Percentiles rank a stretch among this genome's conserved stretches.
Conservation (phyloP, 2,329 filamentous ascomycete genomes). For the Capronia epimyces region DNA sequence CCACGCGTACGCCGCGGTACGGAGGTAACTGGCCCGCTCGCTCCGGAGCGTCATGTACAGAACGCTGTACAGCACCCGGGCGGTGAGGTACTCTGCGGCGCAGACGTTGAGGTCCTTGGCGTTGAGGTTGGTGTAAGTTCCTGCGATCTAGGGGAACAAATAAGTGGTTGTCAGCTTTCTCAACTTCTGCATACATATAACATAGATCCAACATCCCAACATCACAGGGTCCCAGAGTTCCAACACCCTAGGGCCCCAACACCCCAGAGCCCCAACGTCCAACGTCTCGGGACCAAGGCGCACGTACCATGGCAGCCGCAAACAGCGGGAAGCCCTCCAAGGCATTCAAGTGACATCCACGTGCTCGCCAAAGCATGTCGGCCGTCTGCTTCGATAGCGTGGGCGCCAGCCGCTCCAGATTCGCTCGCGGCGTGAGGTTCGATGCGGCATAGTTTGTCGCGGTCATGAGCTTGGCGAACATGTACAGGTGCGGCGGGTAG, state of each 20-base stretch:
- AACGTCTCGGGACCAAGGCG: background rate
- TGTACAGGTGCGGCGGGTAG: conserved; percentile 33
- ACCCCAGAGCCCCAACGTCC: too few relatives aligned
- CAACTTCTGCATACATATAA: too few relatives aligned
- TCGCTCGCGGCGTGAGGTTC: conserved; percentile 34
- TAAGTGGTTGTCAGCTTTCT: too few relatives aligned
- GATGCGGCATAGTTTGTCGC: conserved; percentile 31
- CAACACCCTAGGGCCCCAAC: too few relatives aligned
- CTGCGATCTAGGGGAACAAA: conserved; percentile 29
- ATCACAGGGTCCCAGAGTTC: too few relatives aligned
- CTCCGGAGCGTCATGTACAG: conserved; percentile 34
- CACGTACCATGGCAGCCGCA: conserved; percentile 34
- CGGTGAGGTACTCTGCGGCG: conserved; percentile 33
- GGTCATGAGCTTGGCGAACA: conserved; percentile 32
- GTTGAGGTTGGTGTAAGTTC: conserved; percentile 34
- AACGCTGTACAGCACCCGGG: conserved; percentile 33
- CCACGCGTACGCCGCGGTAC: conserved; percentile 34
- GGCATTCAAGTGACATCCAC: conserved; percentile 35
- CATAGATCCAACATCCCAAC: too few relatives aligned
- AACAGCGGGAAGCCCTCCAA: conserved; percentile 35
- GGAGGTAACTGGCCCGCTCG: conserved; percentile 33
- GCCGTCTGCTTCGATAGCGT: conserved; percentile 27
- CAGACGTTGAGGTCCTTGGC: conserved; percentile 33
- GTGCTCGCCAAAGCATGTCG: conserved; percentile 30
- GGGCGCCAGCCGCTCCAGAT: conserved; percentile 31